Percentiles rank a stretch among this genome's conserved stretches.
These are phyloP conservation scores for Emericellopsis cladophorae DNA, from an alignment of 2,329 filamentous ascomycete species.

Conservation along the genomic window DNA sequence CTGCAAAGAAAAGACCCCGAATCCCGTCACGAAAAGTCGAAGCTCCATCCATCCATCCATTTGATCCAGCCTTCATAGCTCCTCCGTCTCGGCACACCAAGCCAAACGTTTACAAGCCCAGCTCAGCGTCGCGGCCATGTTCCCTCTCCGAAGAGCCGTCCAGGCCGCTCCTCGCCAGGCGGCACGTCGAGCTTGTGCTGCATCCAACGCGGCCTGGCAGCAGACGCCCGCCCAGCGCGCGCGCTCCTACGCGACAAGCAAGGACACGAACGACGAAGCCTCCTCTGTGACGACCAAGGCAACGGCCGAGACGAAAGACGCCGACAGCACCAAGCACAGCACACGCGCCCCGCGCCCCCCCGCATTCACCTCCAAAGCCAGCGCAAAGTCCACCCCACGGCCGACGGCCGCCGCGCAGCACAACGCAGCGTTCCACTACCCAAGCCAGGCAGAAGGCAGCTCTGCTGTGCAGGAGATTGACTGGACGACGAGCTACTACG, in stretches of 20 bases:
- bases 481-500: constrained; percentile 78
- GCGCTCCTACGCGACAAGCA: too few species aligned
- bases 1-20: neutral
- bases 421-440: neutral
- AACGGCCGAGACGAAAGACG: too few species aligned
- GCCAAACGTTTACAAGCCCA: neutral
- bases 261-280: too few species aligned
- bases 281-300: too few species aligned
- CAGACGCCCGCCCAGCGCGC: neutral
- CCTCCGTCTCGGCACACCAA: neutral
- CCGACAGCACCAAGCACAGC: too few species aligned
- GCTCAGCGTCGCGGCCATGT: constrained; percentile 9
- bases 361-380: too few species aligned
- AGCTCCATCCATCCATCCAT: neutral
- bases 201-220: neutral
- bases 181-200: too few species aligned
- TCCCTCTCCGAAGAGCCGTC: constrained; percentile 11
- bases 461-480: constrained; percentile 32
- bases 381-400: neutral
- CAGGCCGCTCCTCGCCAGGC: constrained; percentile 7
- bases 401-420: constrained; percentile 1
- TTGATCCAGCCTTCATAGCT: neutral
- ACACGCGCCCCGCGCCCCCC: too few species aligned
- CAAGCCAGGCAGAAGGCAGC: neutral
- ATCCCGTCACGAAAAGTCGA: neutral